Percentiles rank a stretch among this genome's conserved stretches.
Evolutionary conservation across 1,139 yeast species (phyloP).

Genomic region (Saccharomycopsis phalli): DNA sequence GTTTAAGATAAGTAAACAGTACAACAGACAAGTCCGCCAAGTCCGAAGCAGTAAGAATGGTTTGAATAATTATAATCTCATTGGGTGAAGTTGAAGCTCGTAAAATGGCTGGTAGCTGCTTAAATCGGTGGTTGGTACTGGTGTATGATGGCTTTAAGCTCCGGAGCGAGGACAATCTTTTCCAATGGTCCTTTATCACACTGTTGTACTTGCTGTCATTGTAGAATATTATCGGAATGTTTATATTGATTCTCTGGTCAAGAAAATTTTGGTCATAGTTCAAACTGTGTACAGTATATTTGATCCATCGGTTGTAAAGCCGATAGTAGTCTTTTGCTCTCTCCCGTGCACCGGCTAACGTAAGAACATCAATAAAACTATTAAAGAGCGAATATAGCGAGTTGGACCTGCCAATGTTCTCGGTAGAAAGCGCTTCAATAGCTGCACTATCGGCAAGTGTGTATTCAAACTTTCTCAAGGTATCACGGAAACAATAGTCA

Average conservation of each 20-base stretch:
- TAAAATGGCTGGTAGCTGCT: too few species aligned
- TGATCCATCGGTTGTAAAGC: conserved; percentile 12
- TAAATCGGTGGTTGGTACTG: too few species aligned
- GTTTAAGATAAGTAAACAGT: neutral
- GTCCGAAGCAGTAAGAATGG: conserved; percentile 4
- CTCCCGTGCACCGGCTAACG: neutral
- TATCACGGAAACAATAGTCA: conserved; percentile 8
- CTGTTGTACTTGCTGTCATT: neutral
- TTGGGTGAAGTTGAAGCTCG: neutral
- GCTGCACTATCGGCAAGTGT: neutral
- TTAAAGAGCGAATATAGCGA: neutral
- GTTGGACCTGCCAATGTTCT: neutral
- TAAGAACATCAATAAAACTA: neutral
- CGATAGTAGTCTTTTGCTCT: neutral
- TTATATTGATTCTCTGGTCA: neutral
- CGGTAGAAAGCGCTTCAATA: neutral
- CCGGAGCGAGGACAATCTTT: too few species aligned
- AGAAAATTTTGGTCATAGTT: neutral
- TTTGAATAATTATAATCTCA: neutral
- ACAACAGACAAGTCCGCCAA: conserved; percentile 2
- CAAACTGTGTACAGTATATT: neutral
- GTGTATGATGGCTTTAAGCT: too few species aligned
- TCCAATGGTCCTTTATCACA: neutral
- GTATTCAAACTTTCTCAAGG: neutral
- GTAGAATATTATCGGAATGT: conserved; percentile 6